Conservation (phyloP, 352 stramenopile species). For the Peronospora farinosa region DNA sequence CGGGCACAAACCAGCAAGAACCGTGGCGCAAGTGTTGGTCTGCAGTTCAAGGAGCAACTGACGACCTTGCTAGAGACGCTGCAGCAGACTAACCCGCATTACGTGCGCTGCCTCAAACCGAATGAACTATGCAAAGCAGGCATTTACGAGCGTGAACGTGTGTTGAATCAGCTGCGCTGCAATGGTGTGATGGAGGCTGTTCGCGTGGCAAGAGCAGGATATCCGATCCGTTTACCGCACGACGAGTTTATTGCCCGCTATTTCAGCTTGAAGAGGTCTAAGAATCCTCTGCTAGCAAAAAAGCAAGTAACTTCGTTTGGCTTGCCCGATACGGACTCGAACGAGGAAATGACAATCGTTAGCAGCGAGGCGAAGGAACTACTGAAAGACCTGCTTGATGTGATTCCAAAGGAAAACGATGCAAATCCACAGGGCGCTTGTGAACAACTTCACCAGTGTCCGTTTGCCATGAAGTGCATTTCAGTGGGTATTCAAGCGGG, state of each 20-base stretch:
- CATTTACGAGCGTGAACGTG: slow-evolving; percentile 58
- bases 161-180: slow-evolving; percentile 82
- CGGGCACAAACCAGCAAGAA: slow-evolving; percentile 60
- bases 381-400: slow-evolving; percentile 83
- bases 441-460: slow-evolving; percentile 58
- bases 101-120: slow-evolving; percentile 87
- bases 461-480: slow-evolving; percentile 60
- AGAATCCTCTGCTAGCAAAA: slow-evolving; percentile 39
- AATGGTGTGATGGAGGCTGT: slow-evolving; percentile 85
- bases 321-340: slow-evolving; percentile 38
- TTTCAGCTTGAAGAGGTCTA: slow-evolving; percentile 54
- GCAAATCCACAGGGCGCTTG: slow-evolving; percentile 69
- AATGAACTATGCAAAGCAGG: slow-evolving; percentile 68
- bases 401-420: slow-evolving; percentile 86
- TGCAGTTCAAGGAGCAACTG: slow-evolving; percentile 85
- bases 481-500: slow-evolving; percentile 86
- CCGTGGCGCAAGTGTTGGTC: slow-evolving; percentile 65
- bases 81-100: slow-evolving; percentile 72
- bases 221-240: slow-evolving; percentile 71
- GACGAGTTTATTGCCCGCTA: slow-evolving; percentile 72
- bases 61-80: slow-evolving; percentile 67
- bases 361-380: slow-evolving; percentile 58
- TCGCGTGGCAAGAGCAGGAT: slow-evolving; percentile 77
- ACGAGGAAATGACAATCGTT: slow-evolving; percentile 32
- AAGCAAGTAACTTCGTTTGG: slow-evolving; percentile 37